Evolutionary conservation across 345 rosid genomes (phyloP).

Genomic region (Erysimum cheiranthoides): DNA sequence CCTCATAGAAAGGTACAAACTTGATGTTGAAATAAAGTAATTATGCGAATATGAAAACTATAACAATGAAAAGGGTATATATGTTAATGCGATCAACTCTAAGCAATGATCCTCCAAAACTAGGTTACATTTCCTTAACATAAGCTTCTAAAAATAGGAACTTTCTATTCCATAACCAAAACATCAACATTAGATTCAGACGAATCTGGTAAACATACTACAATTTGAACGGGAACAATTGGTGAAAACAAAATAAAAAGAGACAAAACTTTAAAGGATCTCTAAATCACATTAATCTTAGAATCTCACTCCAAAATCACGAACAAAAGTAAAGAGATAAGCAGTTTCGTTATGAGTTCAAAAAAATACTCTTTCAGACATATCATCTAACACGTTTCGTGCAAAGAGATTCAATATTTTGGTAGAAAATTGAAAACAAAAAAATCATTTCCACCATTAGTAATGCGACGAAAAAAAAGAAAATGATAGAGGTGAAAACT

Average conservation of each 20-base stretch:
- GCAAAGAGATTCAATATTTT: too few species aligned
- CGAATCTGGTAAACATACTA: neutral
- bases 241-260: too few species aligned
- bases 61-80: constrained; percentile 5
- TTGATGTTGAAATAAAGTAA: constrained; percentile 6
- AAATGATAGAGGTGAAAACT: too few species aligned
- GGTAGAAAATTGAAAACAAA: too few species aligned
- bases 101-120: constrained; percentile 5
- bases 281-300: neutral
- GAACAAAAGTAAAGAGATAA: neutral
- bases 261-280: too few species aligned
- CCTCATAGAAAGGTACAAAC: constrained; percentile 5
- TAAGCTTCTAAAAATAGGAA: constrained; percentile 5
- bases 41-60: neutral
- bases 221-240: too few species aligned
- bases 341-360: neutral
- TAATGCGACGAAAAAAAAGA: too few species aligned
- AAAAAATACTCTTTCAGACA: constrained; percentile 8
- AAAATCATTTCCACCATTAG: too few species aligned
- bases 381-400: constrained; percentile 38
- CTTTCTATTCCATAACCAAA: constrained; percentile 1
- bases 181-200: constrained; percentile 8
- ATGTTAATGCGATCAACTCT: constrained; percentile 14
- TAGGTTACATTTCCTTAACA: neutral
- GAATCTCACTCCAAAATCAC: neutral